A percentile compares a stretch with the other conserved stretches of the same genome.
Evolutionary conservation across 495 filamentous ascomycete genomes (phyloP).

Genomic region (Pseudomonodictys pantanalensis): DNA sequence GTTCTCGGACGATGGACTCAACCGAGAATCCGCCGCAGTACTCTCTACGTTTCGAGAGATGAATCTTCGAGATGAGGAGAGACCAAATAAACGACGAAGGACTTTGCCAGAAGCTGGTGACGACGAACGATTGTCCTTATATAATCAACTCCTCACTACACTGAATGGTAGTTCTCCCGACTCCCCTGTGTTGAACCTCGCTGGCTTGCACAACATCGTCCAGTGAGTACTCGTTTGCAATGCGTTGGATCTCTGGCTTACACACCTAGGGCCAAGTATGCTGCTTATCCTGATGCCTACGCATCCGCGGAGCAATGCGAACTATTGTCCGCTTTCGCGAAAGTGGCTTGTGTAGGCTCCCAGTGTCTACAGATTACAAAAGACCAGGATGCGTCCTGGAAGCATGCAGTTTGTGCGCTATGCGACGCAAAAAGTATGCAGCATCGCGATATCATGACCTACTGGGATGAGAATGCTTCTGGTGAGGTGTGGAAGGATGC

Average conservation of each 20-base stretch:
- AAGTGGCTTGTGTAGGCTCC: constrained; percentile 27
- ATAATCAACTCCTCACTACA: constrained; percentile 5
- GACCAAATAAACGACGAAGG: constrained; percentile 24
- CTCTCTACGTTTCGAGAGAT: constrained; percentile 7
- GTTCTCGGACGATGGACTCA: constrained; percentile 11
- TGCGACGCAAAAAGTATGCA: constrained; percentile 15
- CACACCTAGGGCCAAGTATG: neutral
- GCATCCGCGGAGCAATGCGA: constrained; percentile 13
- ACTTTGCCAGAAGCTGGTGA: neutral
- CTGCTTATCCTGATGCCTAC: too few relatives aligned
- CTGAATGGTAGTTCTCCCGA: constrained; percentile 4
- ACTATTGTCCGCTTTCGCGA: constrained; percentile 16
- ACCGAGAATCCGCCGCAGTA: constrained; percentile 2
- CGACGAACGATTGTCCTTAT: neutral
- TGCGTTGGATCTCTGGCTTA: neutral
- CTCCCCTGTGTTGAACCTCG: neutral
- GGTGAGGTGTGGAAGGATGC: constrained; percentile 45
- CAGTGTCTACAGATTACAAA: constrained; percentile 3
- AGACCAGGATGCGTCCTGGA: neutral
- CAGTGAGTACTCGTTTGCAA: neutral
- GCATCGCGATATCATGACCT: neutral
- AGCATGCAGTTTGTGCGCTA: constrained; percentile 7
- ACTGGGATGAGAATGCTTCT: constrained; percentile 16
- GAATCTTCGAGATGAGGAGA: constrained; percentile 5
- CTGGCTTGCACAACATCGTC: constrained; percentile 6